Percentiles rank a stretch among this genome's conserved stretches.
These are phyloP conservation scores for Macrophomina pseudophaseolina DNA, from an alignment of 2,329 filamentous ascomycete genomes.

Conservation along the genomic window DNA sequence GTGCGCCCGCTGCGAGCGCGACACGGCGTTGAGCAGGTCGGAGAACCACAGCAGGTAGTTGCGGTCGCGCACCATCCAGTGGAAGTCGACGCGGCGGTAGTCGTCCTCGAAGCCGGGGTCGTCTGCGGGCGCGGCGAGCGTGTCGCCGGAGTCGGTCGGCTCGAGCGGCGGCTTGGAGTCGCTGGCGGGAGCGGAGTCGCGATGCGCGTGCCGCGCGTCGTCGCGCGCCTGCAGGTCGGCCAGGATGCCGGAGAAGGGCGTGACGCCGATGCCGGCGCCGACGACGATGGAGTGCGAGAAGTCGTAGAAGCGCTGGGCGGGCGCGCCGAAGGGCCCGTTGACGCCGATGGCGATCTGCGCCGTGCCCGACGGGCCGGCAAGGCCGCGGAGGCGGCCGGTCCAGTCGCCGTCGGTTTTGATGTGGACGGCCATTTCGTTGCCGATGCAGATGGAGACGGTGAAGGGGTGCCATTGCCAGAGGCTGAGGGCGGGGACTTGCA, in stretches of 20 bases:
- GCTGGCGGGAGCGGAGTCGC: no score
- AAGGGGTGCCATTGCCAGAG: constrained; percentile 66
- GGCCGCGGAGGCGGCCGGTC: constrained; percentile 54
- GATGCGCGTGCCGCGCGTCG: constrained; percentile 23
- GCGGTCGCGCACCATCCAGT: constrained; percentile 64
- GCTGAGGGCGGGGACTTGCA: constrained; percentile 60
- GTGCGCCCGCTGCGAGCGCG: constrained; percentile 39
- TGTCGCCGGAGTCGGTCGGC: constrained; percentile 28
- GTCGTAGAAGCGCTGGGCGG: constrained; percentile 64
- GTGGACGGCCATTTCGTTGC: constrained; percentile 59
- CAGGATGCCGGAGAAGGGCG: constrained; percentile 63
- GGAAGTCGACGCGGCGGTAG: constrained; percentile 62
- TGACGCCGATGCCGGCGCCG: constrained; percentile 53
- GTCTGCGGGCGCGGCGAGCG: constrained; percentile 21
- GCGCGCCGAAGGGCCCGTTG: constrained; percentile 64
- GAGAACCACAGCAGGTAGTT: constrained; percentile 65
- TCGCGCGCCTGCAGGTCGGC: constrained; percentile 56
- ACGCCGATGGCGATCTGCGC: constrained; percentile 57
- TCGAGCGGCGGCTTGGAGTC: constrained; percentile 31
- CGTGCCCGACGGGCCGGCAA: constrained; percentile 46
- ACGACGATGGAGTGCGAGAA: constrained; percentile 57
- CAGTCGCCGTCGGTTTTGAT: constrained; percentile 66
- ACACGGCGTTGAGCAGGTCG: constrained; percentile 57
- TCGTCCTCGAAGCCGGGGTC: constrained; percentile 36
- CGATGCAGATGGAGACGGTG: constrained; percentile 61